Percentiles rank a stretch among this genome's conserved stretches.
phyloP scores from a whole-genome alignment of 805 yeast species.

The Cyberlindnera euphorbiiphila region DNA sequence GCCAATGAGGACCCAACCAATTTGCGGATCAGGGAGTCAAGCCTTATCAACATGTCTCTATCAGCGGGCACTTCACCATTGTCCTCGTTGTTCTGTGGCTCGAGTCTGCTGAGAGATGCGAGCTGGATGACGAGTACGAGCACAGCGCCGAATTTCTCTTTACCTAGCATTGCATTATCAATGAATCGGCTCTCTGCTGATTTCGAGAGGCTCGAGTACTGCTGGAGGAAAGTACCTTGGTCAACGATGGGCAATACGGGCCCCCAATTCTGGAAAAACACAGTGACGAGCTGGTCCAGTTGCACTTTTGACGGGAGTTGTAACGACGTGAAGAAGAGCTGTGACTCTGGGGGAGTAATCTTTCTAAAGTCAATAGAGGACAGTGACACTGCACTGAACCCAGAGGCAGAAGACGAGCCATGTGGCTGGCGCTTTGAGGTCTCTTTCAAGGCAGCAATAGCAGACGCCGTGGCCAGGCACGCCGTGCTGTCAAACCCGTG shows the following conservation, averaged over 20 bases:
- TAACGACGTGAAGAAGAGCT: constrained; percentile 40
- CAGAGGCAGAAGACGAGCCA: too few species aligned
- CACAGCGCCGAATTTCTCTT: constrained; percentile 56
- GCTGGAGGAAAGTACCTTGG: constrained; percentile 59
- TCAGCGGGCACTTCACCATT: constrained; percentile 12
- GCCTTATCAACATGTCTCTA: constrained; percentile 39
- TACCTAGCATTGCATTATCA: constrained; percentile 38
- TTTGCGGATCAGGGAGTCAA: constrained; percentile 58
- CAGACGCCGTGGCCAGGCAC: constrained; percentile 65
- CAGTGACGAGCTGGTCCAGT: constrained; percentile 62
- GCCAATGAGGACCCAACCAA: constrained; percentile 60
- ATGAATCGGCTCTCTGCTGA: constrained; percentile 42
- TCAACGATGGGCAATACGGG: constrained; percentile 65
- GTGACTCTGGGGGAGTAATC: constrained; percentile 39
- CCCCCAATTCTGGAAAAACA: constrained; percentile 79
- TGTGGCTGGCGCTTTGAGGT: constrained; percentile 30
- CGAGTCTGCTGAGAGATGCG: constrained; percentile 33
- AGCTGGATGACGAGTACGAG: constrained; percentile 44
- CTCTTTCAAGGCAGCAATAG: constrained; percentile 67
- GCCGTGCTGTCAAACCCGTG: constrained; percentile 72
- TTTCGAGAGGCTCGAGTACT: constrained; percentile 46
- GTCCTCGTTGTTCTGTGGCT: not conserved
- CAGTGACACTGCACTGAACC: constrained; percentile 29
- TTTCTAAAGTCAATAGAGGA: constrained; percentile 36
- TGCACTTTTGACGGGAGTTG: constrained; percentile 50